Evolutionary conservation across 768 basidiomycete genomes (phyloP).

Genomic region (Cystofilobasidium macerans): DNA sequence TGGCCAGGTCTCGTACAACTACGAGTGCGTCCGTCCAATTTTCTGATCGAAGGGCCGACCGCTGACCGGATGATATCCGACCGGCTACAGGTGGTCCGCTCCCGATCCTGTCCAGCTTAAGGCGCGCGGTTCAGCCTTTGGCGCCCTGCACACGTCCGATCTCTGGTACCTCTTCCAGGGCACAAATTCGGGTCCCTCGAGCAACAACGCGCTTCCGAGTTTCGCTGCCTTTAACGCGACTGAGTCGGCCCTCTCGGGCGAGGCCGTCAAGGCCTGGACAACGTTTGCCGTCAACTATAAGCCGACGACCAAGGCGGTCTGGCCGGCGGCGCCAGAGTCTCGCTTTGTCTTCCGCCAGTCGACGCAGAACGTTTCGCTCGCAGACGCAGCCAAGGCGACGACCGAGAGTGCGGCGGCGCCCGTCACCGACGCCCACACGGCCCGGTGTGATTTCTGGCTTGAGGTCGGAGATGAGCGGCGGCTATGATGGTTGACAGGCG

Average conservation of each 20-base stretch:
- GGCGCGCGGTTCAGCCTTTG: conserved; percentile 26
- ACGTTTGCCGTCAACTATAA: conserved; percentile 36
- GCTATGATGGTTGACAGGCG: background rate
- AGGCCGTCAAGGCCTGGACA: conserved; percentile 45
- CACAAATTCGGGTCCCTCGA: conserved; percentile 44
- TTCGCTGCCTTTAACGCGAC: conserved; percentile 33
- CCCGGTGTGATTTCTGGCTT: conserved; percentile 6
- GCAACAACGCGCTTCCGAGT: conserved; percentile 35
- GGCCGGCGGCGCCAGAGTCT: background rate
- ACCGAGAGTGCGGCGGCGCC: background rate
- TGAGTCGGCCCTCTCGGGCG: conserved; percentile 39
- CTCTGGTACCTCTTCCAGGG: too few species aligned
- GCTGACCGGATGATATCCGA: conserved; percentile 14
- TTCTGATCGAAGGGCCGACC: too few species aligned
- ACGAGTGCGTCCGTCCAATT: conserved; percentile 6
- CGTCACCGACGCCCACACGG: background rate
- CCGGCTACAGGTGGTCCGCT: background rate
- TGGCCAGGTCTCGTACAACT: conserved; percentile 25
- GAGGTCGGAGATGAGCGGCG: background rate
- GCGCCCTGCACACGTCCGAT: conserved; percentile 27
- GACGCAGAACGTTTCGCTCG: too few species aligned
- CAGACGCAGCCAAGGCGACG: background rate
- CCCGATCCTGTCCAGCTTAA: conserved; percentile 28
- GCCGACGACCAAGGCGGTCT: background rate
- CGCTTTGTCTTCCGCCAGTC: background rate